Conservation (phyloP, 2,329 filamentous ascomycete genomes). For the Lasiodiplodia citricola region DNA sequence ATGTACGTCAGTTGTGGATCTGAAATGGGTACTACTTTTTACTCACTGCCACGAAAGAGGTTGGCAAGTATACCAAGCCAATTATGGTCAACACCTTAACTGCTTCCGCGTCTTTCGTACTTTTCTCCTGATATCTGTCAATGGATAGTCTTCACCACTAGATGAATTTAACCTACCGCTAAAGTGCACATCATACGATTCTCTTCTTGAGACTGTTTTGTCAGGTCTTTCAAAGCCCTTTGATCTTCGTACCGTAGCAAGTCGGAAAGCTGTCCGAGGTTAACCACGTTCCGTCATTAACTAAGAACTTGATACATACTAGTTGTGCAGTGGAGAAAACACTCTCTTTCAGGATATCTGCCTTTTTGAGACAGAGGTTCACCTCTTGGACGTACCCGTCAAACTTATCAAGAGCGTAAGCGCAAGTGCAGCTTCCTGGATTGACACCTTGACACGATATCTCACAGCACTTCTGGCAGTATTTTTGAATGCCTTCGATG, state of each 20-base stretch:
- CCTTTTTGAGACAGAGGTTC: neutral
- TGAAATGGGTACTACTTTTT: neutral
- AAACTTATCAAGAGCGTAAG: neutral
- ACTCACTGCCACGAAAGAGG: conserved; percentile 2
- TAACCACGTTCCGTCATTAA: too few relatives aligned
- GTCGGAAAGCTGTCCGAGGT: conserved; percentile 24
- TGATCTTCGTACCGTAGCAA: conserved; percentile 27
- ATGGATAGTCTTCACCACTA: neutral
- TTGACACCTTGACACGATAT: neutral
- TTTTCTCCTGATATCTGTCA: neutral
- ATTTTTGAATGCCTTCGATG: neutral
- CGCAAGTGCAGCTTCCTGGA: neutral
- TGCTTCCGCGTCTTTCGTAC: neutral
- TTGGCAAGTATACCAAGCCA: conserved; percentile 5
- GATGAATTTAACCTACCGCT: conserved; percentile 7
- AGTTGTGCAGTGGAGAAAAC: neutral
- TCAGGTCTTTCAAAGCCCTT: conserved; percentile 19
- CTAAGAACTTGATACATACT: neutral
- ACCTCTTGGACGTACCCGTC: conserved; percentile 1
- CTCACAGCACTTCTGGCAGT: neutral
- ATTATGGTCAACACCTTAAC: conserved; percentile 11
- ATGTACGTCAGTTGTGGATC: neutral
- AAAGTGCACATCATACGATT: neutral
- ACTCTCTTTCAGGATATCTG: neutral
- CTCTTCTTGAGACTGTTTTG: neutral